Conservation (phyloP, 2,329 filamentous ascomycete genomes). For the Cucurbitaria berberidis region DNA sequence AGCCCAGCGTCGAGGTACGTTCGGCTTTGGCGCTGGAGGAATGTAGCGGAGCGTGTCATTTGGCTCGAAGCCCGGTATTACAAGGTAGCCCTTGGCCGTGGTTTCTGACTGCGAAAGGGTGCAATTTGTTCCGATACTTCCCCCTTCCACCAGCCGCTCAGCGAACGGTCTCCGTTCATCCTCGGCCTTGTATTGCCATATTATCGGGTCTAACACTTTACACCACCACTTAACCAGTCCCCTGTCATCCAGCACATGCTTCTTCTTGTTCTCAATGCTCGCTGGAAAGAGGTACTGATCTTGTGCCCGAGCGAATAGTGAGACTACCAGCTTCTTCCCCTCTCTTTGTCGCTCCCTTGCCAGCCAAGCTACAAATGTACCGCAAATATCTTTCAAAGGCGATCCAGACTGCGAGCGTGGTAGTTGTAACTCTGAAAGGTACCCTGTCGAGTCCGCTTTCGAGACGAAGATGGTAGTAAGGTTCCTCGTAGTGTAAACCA, state of each 20-base stretch:
- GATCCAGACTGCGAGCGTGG: conserved; percentile 60
- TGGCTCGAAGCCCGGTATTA: conserved; percentile 85
- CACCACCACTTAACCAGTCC: conserved; percentile 97
- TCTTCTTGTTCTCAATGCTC: conserved; percentile 80
- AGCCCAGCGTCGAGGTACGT: conserved; percentile 53
- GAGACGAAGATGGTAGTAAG: conserved; percentile 91
- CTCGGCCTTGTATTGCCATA: conserved; percentile 59
- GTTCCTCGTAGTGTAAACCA: conserved; percentile 80
- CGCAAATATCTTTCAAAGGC: conserved; percentile 75
- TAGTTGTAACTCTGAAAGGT: conserved; percentile 70
- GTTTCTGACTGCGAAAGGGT: conserved; percentile 28
- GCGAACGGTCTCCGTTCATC: conserved; percentile 44
- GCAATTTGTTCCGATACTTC: conserved; percentile 26
- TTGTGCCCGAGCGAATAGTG: conserved; percentile 89
- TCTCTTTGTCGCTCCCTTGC: conserved; percentile 69
- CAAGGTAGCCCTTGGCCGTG: conserved; percentile 75
- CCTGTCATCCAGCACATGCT: conserved; percentile 91
- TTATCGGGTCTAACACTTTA: conserved; percentile 77
- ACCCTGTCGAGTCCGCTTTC: conserved; percentile 96
- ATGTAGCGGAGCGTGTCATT: conserved; percentile 81
- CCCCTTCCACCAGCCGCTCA: conserved; percentile 39
- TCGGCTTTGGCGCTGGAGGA: conserved; percentile 59
- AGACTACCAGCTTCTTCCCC: conserved; percentile 75
- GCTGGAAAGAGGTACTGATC: conserved; percentile 94
- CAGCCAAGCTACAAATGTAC: conserved; percentile 77